phyloP scores from a whole-genome alignment of 169 alveolate genomes.

The Cryptosporidium viatorum region DNA sequence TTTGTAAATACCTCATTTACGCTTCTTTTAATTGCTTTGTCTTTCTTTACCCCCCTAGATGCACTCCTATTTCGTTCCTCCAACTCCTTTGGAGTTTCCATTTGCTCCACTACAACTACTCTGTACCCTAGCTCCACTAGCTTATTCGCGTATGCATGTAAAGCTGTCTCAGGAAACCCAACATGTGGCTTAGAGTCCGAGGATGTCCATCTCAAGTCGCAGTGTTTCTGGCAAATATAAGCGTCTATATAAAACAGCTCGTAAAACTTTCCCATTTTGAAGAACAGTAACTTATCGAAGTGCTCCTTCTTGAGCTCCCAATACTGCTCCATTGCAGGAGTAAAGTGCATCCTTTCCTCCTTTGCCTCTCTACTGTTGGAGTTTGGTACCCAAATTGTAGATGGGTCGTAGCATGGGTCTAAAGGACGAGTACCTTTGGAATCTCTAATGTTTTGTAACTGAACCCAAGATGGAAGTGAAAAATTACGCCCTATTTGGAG shows the following conservation, averaged over 20 bases:
- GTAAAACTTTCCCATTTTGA: slow-evolving; percentile 97
- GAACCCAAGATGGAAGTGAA: slow-evolving; percentile 81
- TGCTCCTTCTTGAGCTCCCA: slow-evolving; percentile 95
- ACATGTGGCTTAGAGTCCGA: slow-evolving; percentile 96
- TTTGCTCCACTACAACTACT: slow-evolving; percentile 98
- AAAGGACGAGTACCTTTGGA: slow-evolving; percentile 87
- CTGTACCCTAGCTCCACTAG: slow-evolving; percentile 94
- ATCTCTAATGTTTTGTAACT: slow-evolving; percentile 86
- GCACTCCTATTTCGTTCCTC: slow-evolving; percentile 87
- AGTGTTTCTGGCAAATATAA: slow-evolving; percentile 90
- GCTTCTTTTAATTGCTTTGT: slow-evolving; percentile 92
- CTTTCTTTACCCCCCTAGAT: slow-evolving; percentile 79
- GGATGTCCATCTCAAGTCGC: slow-evolving; percentile 98
- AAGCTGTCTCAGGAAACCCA: slow-evolving; percentile 99
- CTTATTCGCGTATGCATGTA: slow-evolving; percentile 91
- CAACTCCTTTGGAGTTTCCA: slow-evolving; percentile 96
- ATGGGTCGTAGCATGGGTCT: slow-evolving; percentile 91
- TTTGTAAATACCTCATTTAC: slow-evolving; percentile 92
- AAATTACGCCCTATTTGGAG: slow-evolving; percentile 49
- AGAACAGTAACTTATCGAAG: slow-evolving; percentile 95
- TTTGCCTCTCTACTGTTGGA: slow-evolving; percentile 85
- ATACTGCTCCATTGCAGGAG: slow-evolving; percentile 98
- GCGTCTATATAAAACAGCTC: slow-evolving; percentile 95
- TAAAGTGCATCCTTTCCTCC: slow-evolving; percentile 87
- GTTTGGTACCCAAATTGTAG: slow-evolving; percentile 94